Base-by-base conservation (phyloP, 2,329 filamentous ascomycete species). In the Elsinoe necatrix region DNA sequence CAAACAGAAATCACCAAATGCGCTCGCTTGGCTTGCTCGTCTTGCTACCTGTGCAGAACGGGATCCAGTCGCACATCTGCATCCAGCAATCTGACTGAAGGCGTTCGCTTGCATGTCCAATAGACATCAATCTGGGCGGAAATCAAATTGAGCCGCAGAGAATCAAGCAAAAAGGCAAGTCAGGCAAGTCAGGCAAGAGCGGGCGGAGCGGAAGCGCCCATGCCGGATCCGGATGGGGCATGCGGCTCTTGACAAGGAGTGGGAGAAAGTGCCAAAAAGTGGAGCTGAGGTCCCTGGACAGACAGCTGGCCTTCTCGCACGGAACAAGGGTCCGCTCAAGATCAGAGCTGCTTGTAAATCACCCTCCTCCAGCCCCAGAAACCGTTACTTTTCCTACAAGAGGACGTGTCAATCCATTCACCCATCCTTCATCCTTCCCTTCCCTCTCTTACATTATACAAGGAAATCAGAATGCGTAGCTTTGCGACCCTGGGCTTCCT, bases 401-500 rank as follows among this genome's bases (percentile, higher is more conserved):
- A 34, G 23, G 27, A 21, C 27, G 54, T 37, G 25, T 48, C 34
- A 39, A 56, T 56, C 54, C 48, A 25, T 25, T 45, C n/a, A 23
- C 41, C 23, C 27, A 18, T 41, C 43, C 34, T 56, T 55, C 47
- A 57, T 37, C 56, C 37, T 47, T 27, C 35, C 16, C 16, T 41
- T 58, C 21, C 20, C 25, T 23, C 35, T n/a, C 34, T 37, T 35
- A 23, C 20, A 16, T 35, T 14, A 16, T 31, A 50, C 42, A 29
- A 54, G 16, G 35, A 18, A 31, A 18, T 31, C 57, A 59, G 37
- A 47, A 64, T 65, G 62, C 61, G 60, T 54, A 64, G 59, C 56
- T 64, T 65, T 54, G 59, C 58, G 39, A 64, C 68, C 47, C 60
- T 69, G 62, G 73, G 70, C 63, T 68, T 77, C 62, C 68, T 77